Conservation (phyloP, 179 eudicot species). For the Actinidia polygama region DNA sequence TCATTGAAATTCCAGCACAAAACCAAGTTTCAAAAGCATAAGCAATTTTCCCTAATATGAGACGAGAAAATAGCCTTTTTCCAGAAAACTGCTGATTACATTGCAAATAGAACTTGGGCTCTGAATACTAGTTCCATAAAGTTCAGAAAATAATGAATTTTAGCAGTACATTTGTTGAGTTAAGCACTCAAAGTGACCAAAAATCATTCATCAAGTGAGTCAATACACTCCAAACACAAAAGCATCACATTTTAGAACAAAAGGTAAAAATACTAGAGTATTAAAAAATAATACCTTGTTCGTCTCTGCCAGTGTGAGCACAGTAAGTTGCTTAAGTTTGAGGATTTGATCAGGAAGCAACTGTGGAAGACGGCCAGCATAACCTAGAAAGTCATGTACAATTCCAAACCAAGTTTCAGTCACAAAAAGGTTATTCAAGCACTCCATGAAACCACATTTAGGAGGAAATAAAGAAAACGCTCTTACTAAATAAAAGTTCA, state of each 20-base stretch:
- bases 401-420: slow-evolving; percentile 5
- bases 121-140: too few relatives aligned
- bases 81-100: not conserved
- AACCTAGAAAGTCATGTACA: slow-evolving; percentile 46
- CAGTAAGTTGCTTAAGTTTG: slow-evolving; percentile 93
- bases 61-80: not conserved
- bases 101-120: not conserved
- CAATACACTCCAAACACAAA: too few relatives aligned
- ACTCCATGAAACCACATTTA: not conserved
- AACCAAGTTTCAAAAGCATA: not conserved
- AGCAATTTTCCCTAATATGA: not conserved
- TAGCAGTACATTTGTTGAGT: not conserved
- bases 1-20: too few relatives aligned
- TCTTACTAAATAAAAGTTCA: too few relatives aligned
- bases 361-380: slow-evolving; percentile 62
- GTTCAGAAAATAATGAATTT: not conserved
- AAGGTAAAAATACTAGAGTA: not conserved
- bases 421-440: not conserved
- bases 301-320: slow-evolving; percentile 90
- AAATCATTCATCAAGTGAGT: too few relatives aligned
- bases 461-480: not conserved
- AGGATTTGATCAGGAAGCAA: slow-evolving; percentile 83
- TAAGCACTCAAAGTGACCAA: too few relatives aligned
- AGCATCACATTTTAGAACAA: too few relatives aligned
- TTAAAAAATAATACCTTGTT: slow-evolving; percentile 63